Evolutionary conservation across 768 basidiomycete species (phyloP), one percentile per base, ranked within the genome.

Genomic region (Xerocomellus chrysenteron): DNA sequence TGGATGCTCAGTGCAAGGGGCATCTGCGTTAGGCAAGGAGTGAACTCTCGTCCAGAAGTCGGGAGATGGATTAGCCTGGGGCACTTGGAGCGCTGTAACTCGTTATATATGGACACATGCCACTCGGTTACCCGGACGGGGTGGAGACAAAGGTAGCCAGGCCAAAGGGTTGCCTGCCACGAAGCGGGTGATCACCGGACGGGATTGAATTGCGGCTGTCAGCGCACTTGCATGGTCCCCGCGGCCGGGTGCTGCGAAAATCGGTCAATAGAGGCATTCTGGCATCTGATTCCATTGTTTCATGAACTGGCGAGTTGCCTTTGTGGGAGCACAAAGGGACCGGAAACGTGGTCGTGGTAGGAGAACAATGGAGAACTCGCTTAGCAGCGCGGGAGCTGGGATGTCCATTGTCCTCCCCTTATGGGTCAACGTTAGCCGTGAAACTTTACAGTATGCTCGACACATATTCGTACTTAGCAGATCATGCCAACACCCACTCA

Each of bases 1-100:
- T 82, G 72, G 57, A 93, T 86, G 50, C 80, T 74, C 55, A 93
- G 67, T 47, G 82, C 76, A 64, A 92, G 74, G 40, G 88, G 78
- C 90, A 92, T 92, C 63, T 59, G n/a, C 64, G 66, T 11, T 47
- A 60, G 53, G 54, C 37, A 59, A 60, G 54, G 61, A 50, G 57
- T 56, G 47, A 30, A 24, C 12, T 47, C 48, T 59, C 13, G 46
- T 58, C 54, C 47, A 55, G 56, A 35, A 52, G 54, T 52, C 35
- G 52, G 55, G 64, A 55, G 53, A 58, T 48, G 58, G 53, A 63
- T 57, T 60, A 57, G 56, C 42, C 44, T 37, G 50, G 40, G 48
- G 24, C 40, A 42, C 50, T 42, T 46, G 14, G 35, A 47, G 53
- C 37, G 32, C 16, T 26, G 55, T 24, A 24, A 32, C 47, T 32